phyloP scores from a whole-genome alignment of 1,139 yeast species.

The Magnusiomyces tetraspermus region DNA sequence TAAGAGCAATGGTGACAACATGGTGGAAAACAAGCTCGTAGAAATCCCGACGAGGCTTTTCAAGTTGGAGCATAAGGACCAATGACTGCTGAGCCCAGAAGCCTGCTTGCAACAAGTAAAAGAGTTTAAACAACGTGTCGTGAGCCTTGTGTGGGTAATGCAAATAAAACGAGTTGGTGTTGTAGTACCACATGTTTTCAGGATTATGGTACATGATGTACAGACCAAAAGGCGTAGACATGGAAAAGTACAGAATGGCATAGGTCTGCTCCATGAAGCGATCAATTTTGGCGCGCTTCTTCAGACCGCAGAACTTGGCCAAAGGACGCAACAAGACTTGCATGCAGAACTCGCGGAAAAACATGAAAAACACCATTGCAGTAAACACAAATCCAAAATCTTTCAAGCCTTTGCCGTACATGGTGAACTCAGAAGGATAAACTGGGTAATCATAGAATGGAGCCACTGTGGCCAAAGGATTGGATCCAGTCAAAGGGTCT shows the following conservation, averaged over 20 bases:
- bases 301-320: conserved; percentile 48
- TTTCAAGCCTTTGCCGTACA: conserved; percentile 77
- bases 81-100: conserved; percentile 96
- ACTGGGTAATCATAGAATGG: background rate
- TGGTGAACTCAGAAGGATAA: conserved; percentile 20
- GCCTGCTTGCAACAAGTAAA: conserved; percentile 87
- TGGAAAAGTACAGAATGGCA: conserved; percentile 69
- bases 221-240: conserved; percentile 78
- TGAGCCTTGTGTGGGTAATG: conserved; percentile 78
- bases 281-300: conserved; percentile 48
- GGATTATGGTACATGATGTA: conserved; percentile 61
- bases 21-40: conserved; percentile 89
- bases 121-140: conserved; percentile 60
- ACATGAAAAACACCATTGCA: conserved; percentile 81
- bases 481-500: conserved; percentile 11
- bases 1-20: conserved; percentile 78
- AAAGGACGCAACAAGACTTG: conserved; percentile 67
- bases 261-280: conserved; percentile 93
- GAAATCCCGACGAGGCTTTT: conserved; percentile 91
- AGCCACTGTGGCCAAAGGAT: background rate
- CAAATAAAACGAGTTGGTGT: conserved; percentile 70
- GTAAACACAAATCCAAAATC: conserved; percentile 74
- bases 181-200: conserved; percentile 61
- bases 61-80: conserved; percentile 71
- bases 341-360: conserved; percentile 85